A percentile compares a stretch with the other conserved stretches of the same genome.
Evolutionary conservation across 2,329 filamentous ascomycete species (phyloP).

Genomic region (Colletotrichum falcatum): DNA sequence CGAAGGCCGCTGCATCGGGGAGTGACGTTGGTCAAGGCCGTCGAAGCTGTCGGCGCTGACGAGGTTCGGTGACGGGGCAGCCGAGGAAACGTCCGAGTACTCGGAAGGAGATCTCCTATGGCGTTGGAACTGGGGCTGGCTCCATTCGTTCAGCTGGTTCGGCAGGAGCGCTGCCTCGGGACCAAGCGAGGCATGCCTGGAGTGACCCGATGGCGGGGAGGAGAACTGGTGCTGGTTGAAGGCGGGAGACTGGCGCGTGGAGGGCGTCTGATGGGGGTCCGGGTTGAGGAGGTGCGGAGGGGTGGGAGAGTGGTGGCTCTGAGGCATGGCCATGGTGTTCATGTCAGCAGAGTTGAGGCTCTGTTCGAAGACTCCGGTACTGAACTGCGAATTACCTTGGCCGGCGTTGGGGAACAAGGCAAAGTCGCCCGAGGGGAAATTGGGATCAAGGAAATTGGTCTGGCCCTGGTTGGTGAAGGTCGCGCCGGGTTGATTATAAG

Average conservation of each 20-base stretch:
- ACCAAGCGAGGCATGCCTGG: constrained; percentile 67
- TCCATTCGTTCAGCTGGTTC: constrained; percentile 66
- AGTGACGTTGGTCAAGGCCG: constrained; percentile 75
- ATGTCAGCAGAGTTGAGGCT: constrained; percentile 62
- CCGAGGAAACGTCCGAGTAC: constrained; percentile 90
- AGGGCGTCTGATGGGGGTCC: constrained; percentile 58
- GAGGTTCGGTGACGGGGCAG: constrained; percentile 85
- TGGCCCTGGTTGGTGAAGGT: constrained; percentile 57
- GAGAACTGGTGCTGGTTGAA: constrained; percentile 69
- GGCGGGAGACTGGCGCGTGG: constrained; percentile 67
- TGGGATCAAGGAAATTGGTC: constrained; percentile 61
- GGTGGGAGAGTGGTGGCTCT: constrained; percentile 67
- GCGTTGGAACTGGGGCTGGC: constrained; percentile 74
- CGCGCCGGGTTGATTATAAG: constrained; percentile 53
- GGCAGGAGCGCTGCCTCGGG: constrained; percentile 68
- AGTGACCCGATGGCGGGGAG: constrained; percentile 61
- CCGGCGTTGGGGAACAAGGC: constrained; percentile 68
- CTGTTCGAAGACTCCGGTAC: constrained; percentile 70
- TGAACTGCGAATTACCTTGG: constrained; percentile 68
- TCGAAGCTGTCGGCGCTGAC: constrained; percentile 85
- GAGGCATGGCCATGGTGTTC: constrained; percentile 66
- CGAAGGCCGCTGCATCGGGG: constrained; percentile 81
- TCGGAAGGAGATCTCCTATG: constrained; percentile 91
- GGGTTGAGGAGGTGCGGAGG: constrained; percentile 67
- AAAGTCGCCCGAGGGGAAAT: constrained; percentile 69